Conservation (phyloP, 768 basidiomycete species). For the Rhodotorula paludigena region DNA sequence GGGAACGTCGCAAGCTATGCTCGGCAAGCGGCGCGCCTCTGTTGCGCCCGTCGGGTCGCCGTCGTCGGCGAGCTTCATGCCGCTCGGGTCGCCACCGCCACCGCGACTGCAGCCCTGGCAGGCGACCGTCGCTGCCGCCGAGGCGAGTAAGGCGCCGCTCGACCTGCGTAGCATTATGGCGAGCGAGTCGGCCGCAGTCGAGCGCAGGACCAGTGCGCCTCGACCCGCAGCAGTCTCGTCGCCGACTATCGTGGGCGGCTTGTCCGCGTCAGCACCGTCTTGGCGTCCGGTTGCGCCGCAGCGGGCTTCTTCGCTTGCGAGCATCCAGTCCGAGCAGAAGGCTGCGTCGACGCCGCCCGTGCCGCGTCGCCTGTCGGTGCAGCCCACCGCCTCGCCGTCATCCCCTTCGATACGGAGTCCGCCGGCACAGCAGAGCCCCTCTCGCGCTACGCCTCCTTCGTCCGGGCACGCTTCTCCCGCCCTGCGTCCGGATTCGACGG, state of each 20-base stretch:
- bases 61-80: slow-evolving; percentile 25
- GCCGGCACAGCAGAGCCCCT: background rate
- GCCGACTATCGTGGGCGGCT: background rate
- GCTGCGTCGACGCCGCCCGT: background rate
- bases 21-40: background rate
- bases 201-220: background rate
- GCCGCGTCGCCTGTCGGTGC: slow-evolving; percentile 9
- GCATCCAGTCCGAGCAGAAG: slow-evolving; percentile 23
- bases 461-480: slow-evolving; percentile 3
- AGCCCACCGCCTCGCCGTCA: slow-evolving; percentile 5
- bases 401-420: background rate
- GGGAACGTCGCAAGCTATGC: background rate
- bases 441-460: background rate
- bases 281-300: slow-evolving; percentile 21
- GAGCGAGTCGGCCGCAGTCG: slow-evolving; percentile 9
- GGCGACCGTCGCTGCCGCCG: slow-evolving; percentile 9
- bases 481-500: slow-evolving; percentile 4
- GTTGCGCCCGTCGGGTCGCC: slow-evolving; percentile 9
- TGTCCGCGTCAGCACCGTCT: background rate
- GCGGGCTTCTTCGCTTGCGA: slow-evolving; percentile 14
- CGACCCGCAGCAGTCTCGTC: too few relatives aligned
- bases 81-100: slow-evolving; percentile 35
- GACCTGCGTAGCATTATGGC: slow-evolving; percentile 36
- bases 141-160: slow-evolving; percentile 6
- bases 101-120: slow-evolving; percentile 33